Percentiles rank a stretch among this genome's conserved stretches.
Conservation (phyloP, 768 basidiomycete genomes). For the Pisolithus orientalis region DNA sequence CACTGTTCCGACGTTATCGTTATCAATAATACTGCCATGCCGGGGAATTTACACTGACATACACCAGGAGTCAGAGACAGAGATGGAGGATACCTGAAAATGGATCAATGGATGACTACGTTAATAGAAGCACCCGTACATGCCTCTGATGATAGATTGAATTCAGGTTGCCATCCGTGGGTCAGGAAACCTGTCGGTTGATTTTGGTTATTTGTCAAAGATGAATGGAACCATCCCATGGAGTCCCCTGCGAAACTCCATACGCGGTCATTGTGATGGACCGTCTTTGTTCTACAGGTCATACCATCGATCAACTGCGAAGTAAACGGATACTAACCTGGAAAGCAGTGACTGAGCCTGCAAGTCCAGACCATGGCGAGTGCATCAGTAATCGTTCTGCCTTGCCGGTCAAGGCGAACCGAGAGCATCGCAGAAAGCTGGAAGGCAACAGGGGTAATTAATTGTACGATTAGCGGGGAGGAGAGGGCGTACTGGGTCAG, state of each 20-base stretch:
- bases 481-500: slow-evolving; percentile 21
- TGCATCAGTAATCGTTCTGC: slow-evolving; percentile 24
- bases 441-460: background rate
- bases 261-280: slow-evolving; percentile 23
- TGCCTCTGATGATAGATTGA: slow-evolving; percentile 30
- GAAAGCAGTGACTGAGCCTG: slow-evolving; percentile 40
- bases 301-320: background rate
- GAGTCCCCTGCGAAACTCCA: slow-evolving; percentile 46
- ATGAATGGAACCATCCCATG: slow-evolving; percentile 45
- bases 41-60: slow-evolving; percentile 33
- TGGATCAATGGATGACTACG: background rate
- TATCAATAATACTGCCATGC: background rate
- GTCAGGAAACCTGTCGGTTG: slow-evolving; percentile 2
- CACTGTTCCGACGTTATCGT: slow-evolving; percentile 34
- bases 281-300: slow-evolving; percentile 21
- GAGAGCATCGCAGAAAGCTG: slow-evolving; percentile 38
- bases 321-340: slow-evolving; percentile 29
- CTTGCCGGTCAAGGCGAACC: slow-evolving; percentile 34
- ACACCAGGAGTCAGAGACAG: slow-evolving; percentile 38
- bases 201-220: slow-evolving; percentile 9
- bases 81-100: slow-evolving; percentile 47
- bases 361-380: slow-evolving; percentile 11
- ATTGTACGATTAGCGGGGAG: background rate
- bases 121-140: background rate
- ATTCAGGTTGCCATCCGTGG: slow-evolving; percentile 36